phyloP scores from a whole-genome alignment of 169 alveolate genomes.

The Eimeria sp. region DNA sequence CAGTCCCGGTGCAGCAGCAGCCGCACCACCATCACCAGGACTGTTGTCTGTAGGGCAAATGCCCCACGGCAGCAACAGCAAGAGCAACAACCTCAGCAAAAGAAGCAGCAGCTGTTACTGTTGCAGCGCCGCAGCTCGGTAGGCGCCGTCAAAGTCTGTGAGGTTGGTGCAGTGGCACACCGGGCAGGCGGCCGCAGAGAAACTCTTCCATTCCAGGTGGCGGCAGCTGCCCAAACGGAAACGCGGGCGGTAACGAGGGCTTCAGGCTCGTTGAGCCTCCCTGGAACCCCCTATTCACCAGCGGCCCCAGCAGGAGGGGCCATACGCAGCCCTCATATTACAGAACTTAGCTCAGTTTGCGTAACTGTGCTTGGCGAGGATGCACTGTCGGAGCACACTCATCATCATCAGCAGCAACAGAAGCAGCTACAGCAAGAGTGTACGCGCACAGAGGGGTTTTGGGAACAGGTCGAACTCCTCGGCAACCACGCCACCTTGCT shows the following conservation, averaged over 20 bases:
- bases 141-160: background rate
- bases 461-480: slow-evolving; percentile 24
- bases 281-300: background rate
- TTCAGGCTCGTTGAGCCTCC: background rate
- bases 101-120: slow-evolving; percentile 21
- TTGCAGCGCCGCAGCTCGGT: slow-evolving; percentile 1
- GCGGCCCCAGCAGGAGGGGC: slow-evolving; percentile 58
- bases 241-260: background rate
- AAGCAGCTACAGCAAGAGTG: slow-evolving; percentile 27
- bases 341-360: background rate
- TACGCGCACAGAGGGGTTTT: slow-evolving; percentile 3
- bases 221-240: slow-evolving; percentile 34
- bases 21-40: background rate
- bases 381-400: slow-evolving; percentile 15
- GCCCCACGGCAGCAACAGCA: slow-evolving; percentile 29
- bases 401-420: slow-evolving; percentile 55
- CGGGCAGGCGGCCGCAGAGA: background rate
- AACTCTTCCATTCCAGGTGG: background rate
- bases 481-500: background rate
- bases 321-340: background rate
- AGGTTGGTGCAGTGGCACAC: background rate
- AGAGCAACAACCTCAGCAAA: background rate
- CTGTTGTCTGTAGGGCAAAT: background rate
- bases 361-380: background rate
- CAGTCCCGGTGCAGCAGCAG: slow-evolving; percentile 22